phyloP scores from a whole-genome alignment of 2,329 filamentous ascomycete species.

The Colletotrichum lupini region DNA sequence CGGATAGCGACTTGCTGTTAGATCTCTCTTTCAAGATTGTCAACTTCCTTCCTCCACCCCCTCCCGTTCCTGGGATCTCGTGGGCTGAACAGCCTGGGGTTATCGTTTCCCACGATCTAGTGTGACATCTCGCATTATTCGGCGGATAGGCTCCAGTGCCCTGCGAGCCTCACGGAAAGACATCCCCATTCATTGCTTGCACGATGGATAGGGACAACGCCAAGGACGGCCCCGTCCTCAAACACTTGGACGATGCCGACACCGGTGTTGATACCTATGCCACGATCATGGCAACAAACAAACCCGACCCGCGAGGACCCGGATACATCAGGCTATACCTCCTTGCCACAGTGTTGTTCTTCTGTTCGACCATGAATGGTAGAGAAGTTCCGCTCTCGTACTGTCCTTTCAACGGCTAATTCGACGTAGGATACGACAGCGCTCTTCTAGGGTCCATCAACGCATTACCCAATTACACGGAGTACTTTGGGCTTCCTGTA shows the following conservation, averaged over 20 bases:
- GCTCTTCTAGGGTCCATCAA: slow-evolving; percentile 58
- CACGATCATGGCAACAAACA: slow-evolving; percentile 45
- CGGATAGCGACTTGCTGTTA: not conserved
- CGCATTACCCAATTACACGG: slow-evolving; percentile 47
- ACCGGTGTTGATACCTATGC: slow-evolving; percentile 45
- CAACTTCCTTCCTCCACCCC: not conserved
- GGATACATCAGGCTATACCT: slow-evolving; percentile 45
- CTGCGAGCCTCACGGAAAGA: not conserved
- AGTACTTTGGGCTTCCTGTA: slow-evolving; percentile 48
- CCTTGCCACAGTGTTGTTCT: slow-evolving; percentile 43
- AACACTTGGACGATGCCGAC: slow-evolving; percentile 25
- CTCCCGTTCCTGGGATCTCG: not conserved
- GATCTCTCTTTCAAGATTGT: not conserved
- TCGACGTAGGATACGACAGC: slow-evolving; percentile 49
- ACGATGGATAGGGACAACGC: not conserved
- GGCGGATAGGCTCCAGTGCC: not conserved
- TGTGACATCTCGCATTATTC: not conserved
- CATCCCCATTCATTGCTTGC: not conserved
- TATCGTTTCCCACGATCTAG: not conserved
- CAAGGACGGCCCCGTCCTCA: not conserved
- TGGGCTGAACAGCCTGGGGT: not conserved
- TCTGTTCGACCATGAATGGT: slow-evolving; percentile 55
- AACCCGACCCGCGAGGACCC: slow-evolving; percentile 42
- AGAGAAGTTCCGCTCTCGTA: not conserved
- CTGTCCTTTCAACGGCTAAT: not conserved